phyloP scores from a whole-genome alignment of 2,329 filamentous ascomycete species.

The Chaetomium olivaceum region DNA sequence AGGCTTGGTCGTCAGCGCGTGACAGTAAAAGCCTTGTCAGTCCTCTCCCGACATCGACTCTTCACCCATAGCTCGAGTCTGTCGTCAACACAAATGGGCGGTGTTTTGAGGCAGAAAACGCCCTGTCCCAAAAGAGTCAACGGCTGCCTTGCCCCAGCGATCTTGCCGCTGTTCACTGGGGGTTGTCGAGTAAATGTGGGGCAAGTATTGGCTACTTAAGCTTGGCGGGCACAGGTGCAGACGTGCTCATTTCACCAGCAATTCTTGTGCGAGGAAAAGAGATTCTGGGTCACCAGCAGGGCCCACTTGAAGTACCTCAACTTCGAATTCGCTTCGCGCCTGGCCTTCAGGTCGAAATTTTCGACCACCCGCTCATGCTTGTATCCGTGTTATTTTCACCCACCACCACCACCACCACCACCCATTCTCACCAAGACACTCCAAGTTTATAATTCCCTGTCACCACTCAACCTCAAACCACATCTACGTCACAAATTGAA shows the following conservation, averaged over 20 bases:
- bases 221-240: neutral
- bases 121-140: slow-evolving; percentile 9
- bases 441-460: neutral
- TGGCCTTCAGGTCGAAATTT: slow-evolving; percentile 22
- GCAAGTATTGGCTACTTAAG: slow-evolving; percentile 3
- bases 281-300: neutral
- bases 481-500: slow-evolving; percentile 16
- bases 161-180: neutral
- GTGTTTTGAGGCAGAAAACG: slow-evolving; percentile 28
- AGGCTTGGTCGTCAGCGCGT: neutral
- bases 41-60: neutral
- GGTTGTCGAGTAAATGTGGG: neutral
- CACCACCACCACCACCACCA: slow-evolving; percentile 1
- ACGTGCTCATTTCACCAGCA: neutral
- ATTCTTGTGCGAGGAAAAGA: neutral
- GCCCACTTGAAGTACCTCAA: slow-evolving; percentile 13
- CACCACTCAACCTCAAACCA: neutral
- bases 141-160: slow-evolving; percentile 15
- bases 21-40: neutral
- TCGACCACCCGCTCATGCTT: slow-evolving; percentile 21
- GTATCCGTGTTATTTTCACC: slow-evolving; percentile 18
- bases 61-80: slow-evolving; percentile 4
- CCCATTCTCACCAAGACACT: neutral
- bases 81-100: slow-evolving; percentile 32
- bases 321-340: neutral